These are phyloP conservation scores for Aspergillus ochraceoroseus DNA, from an alignment of 2,329 filamentous ascomycete genomes.

Conservation along the genomic window DNA sequence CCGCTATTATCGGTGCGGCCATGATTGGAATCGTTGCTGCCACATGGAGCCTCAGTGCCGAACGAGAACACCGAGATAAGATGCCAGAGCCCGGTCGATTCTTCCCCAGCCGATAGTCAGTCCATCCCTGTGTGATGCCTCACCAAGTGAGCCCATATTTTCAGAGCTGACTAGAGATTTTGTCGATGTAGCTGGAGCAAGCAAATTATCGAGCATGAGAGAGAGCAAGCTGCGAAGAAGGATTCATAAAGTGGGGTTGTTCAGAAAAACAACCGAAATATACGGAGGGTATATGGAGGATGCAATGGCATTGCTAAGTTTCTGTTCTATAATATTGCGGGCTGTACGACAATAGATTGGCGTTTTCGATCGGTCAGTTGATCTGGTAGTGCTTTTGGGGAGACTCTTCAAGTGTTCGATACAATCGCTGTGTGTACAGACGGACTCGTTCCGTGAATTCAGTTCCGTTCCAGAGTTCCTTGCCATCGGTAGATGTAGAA, in stretches of 20 bases:
- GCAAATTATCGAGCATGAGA: constrained; percentile 66
- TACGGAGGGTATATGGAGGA: no score
- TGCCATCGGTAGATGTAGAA: constrained; percentile 28
- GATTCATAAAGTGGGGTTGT: constrained; percentile 31
- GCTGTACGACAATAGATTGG: constrained; percentile 40
- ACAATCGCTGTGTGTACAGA: constrained; percentile 43
- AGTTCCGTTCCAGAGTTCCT: constrained; percentile 45
- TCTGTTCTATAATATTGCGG: constrained; percentile 35
- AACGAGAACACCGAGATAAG: constrained; percentile 65
- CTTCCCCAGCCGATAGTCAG: constrained; percentile 79
- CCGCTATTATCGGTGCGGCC: constrained; percentile 65
- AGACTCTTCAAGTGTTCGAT: constrained; percentile 38
- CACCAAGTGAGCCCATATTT: constrained; percentile 3
- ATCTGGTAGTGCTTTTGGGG: constrained; percentile 35
- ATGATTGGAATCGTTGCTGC: constrained; percentile 64
- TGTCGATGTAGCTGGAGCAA: constrained; percentile 58
- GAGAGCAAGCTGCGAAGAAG: constrained; percentile 43
- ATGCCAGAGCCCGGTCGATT: constrained; percentile 74
- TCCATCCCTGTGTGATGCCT: constrained; percentile 24
- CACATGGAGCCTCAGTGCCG: constrained; percentile 67
- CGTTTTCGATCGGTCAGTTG: constrained; percentile 37
- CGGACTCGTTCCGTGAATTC: constrained; percentile 44
- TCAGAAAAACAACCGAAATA: constrained; percentile 10
- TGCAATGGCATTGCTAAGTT: constrained; percentile 26
- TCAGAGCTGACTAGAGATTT: constrained; percentile 17